Base-by-base conservation (phyloP, 2,329 filamentous ascomycete species). In the Parasarocladium wereldwijsianum region DNA sequence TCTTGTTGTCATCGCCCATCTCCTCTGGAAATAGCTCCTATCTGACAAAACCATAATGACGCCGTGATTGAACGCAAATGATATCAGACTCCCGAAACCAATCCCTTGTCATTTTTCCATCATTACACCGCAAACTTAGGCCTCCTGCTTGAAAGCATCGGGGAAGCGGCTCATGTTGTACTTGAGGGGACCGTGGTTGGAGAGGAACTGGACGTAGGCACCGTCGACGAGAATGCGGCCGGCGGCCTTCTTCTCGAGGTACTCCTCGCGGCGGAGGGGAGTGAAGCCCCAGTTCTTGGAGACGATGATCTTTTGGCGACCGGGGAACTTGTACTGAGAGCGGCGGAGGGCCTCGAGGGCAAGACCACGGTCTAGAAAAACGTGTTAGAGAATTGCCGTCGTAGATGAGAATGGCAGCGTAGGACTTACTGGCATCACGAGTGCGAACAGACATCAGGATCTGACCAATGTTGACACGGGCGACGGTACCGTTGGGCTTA, bases 221-320 rank as follows among this genome's bases (percentile, higher is more conserved):
- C 90, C 90, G 52, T 98, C 90, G 50, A 92, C 80, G 73, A 87
- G 83, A 66, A 98, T 78, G 58, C 76, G 78, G 58, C 90, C 90
- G 53, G 78, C 80, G 57, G 84, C 72, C 76, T 93, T 92, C 70
- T 87, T 82, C 64, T 85, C 75, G 57, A 93, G 70, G 70, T 96
- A 98, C 64, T 98, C 90, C 50, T 96, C 90, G 51, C 90, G 86
- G 55, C 84, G 80, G 52, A 98, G 83, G 57, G 86, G 86, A 41
- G 90, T 98, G 82, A 98, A 98, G 50, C 90, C 90, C 90, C 90
- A 98, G 78, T 98, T 98, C 85, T 96, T 98, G 73, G 82, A 92
- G 68, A 96, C 79, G 55, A 98, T 94, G 70, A 98, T 96, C 85
- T 98, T 98, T 76, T 98, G 90, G 68, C 90, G 87, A 64, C 90